Evolutionary conservation across 495 filamentous ascomycete genomes (phyloP), one percentile per base, ranked within the genome.

Genomic region (Penicillium maclennaniae): DNA sequence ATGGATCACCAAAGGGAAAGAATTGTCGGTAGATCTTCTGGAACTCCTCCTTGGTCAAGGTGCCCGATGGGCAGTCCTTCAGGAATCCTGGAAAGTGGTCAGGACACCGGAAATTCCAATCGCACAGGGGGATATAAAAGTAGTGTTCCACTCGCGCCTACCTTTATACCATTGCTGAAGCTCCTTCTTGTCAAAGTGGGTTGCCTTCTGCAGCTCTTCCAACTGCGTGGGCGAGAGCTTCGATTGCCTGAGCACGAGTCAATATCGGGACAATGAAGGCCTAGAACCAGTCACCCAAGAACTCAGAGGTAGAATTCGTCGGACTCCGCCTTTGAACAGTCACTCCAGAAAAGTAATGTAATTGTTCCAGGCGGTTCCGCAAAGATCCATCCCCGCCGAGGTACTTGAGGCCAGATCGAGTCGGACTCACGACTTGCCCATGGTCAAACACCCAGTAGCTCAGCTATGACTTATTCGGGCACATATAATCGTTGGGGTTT

Each of bases 131-230:
- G 48, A 16, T 6, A 36, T 3, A 0, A 16, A 20, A 41, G 5
- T 20, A 10, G n/a, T 12, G 1, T 25, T 16, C 14, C 9, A 15
- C 23, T 7, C 28, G 9, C 39, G 65, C 76, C 41, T 64, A 96
- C 93, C 93, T 78, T 97, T 97, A 70, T 98, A 98, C 93, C 93
- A 98, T 88, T 97, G 95, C 70, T 99, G 93, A 60, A 99, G 73
- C 72, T 99, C 93, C 76, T 97, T 99, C 85, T 97, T 97, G 77
- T 99, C 93, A 64, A 99, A 99, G 72, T 97, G 90, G 20, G 93
- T 99, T 47, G 89, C 88, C 76, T 86, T 89, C 68, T 97, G 92
- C 60, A 99, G 84, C 73, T 99, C 93, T 45, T 83, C 84, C 58
- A 99, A 85, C 77, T 97, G 91, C 66, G 95, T 84, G 61, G 91